phyloP scores from a whole-genome alignment of 1,284 basidiomycete genomes.

The Blastosporella zonata region DNA sequence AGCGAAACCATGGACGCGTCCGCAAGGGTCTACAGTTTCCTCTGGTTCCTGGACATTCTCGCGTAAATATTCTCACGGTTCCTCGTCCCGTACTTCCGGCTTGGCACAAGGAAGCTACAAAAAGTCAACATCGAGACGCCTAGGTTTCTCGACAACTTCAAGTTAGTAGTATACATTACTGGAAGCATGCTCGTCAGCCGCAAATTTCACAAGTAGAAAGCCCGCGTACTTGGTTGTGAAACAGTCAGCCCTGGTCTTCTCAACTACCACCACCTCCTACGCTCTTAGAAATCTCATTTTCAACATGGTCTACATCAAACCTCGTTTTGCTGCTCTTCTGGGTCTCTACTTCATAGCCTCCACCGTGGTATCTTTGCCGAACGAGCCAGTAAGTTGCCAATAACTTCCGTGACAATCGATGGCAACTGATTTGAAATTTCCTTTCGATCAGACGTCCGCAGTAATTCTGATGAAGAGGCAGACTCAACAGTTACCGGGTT shows the following conservation, averaged over 20 bases:
- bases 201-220: not conserved
- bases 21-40: not conserved
- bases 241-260: not conserved
- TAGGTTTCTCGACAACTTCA: no score
- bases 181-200: not conserved
- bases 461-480: not conserved
- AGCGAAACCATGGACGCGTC: conserved; percentile 1
- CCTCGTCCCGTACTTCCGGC: not conserved
- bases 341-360: conserved; percentile 16
- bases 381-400: conserved; percentile 1
- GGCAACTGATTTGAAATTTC: not conserved
- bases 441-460: conserved; percentile 1
- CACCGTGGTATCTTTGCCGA: conserved; percentile 3
- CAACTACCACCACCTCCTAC: conserved; percentile 1
- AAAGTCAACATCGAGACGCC: no score
- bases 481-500: not conserved
- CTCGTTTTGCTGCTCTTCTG: conserved; percentile 20
- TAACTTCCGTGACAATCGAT: not conserved
- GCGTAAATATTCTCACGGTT: not conserved
- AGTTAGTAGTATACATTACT: no score
- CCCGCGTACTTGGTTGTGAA: not conserved
- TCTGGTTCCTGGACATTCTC: not conserved
- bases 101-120: not conserved
- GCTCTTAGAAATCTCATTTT: conserved; percentile 6
- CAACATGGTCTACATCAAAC: conserved; percentile 9